Percentiles rank a stretch among this genome's conserved stretches.
These are phyloP conservation scores for Westerdykella sp. DNA, from an alignment of 2,329 filamentous ascomycete genomes.

Conservation along the genomic window DNA sequence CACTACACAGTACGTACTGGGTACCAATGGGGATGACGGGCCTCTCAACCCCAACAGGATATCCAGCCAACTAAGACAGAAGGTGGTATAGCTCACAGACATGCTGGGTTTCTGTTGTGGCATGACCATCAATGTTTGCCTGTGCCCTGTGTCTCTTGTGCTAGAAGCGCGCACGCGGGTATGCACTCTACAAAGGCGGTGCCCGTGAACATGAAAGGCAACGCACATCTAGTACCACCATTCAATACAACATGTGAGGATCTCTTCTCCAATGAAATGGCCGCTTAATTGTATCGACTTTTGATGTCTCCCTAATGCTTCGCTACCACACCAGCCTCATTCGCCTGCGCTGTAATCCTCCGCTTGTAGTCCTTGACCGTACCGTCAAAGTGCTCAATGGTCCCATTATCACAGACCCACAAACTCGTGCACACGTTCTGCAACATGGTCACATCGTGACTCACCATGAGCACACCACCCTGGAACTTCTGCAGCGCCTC, in stretches of 20 bases:
- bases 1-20: too few species aligned
- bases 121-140: slow-evolving; percentile 2
- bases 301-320: slow-evolving; percentile 22
- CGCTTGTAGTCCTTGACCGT: slow-evolving; percentile 98
- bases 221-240: too few species aligned
- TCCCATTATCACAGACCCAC: slow-evolving; percentile 94
- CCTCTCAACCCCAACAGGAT: too few species aligned
- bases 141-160: too few species aligned
- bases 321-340: slow-evolving; percentile 78
- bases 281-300: too few species aligned
- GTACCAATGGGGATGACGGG: too few species aligned
- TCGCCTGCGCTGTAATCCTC: slow-evolving; percentile 82
- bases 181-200: too few species aligned
- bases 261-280: too few species aligned
- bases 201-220: too few species aligned
- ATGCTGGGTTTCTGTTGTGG: slow-evolving; percentile 1
- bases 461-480: slow-evolving; percentile 96
- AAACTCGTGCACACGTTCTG: slow-evolving; percentile 90
- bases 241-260: too few species aligned
- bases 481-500: slow-evolving; percentile 79
- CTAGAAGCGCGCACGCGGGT: too few species aligned
- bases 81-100: neutral
- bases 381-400: slow-evolving; percentile 91
- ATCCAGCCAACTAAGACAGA: too few species aligned
- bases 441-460: slow-evolving; percentile 97